Evolutionary conservation across 306 rosid species (phyloP).

Genomic region (Pterocarpus santalinus): DNA sequence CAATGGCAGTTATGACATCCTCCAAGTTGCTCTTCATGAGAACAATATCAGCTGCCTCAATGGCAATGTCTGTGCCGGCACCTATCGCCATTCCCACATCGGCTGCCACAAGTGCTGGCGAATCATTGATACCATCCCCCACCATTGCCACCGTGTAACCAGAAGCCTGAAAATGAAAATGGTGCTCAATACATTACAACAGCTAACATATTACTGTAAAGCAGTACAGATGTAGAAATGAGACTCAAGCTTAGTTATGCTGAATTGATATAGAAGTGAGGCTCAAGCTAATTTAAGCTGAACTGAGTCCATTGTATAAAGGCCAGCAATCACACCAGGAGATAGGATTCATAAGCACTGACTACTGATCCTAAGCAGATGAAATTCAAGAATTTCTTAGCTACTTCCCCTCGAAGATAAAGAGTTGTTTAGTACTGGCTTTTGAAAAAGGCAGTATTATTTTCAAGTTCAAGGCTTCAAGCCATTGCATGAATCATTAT

Average conservation of each 20-base stretch:
- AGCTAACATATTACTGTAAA: background rate
- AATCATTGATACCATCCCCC: conserved; percentile 88
- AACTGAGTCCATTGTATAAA: too few relatives aligned
- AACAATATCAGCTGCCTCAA: conserved; percentile 89
- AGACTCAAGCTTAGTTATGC: background rate
- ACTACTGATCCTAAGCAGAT: too few relatives aligned
- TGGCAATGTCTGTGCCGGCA: conserved; percentile 86
- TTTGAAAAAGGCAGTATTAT: too few relatives aligned
- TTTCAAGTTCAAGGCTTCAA: too few relatives aligned
- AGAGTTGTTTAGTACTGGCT: too few relatives aligned
- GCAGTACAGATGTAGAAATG: background rate
- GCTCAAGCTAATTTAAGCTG: background rate
- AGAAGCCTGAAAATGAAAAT: conserved; percentile 48
- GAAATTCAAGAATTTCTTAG: too few relatives aligned
- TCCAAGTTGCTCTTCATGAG: conserved; percentile 82
- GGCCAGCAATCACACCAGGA: too few relatives aligned
- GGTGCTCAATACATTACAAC: background rate
- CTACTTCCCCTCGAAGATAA: background rate
- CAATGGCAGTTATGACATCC: conserved; percentile 80
- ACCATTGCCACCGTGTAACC: conserved; percentile 80
- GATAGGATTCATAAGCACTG: too few relatives aligned
- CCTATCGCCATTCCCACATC: conserved; percentile 91
- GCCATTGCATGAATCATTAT: too few relatives aligned
- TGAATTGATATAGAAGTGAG: background rate
- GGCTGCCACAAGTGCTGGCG: conserved; percentile 81